Base-by-base conservation (phyloP, 164 flowering plant species). In the Vitis labrusca region DNA sequence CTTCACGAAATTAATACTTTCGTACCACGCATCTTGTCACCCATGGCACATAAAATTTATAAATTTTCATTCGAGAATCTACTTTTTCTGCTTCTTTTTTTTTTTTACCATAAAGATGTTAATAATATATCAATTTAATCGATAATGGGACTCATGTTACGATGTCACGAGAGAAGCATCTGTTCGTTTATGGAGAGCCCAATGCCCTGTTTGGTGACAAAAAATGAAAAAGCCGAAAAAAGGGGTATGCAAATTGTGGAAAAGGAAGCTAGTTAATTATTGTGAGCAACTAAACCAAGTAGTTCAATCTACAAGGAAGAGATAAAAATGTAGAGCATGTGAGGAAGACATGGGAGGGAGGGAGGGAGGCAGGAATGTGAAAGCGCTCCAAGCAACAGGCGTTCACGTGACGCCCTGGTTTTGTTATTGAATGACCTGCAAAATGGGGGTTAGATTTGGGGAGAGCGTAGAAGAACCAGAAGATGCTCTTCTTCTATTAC, bases 381-480 rank as follows among this genome's bases (percentile, higher is more conserved):
- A 68, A 63, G 48, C 50, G 64, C 11, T 10, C 7, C 27, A 44
- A 13, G 23, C 44, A 13, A 51, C 55, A 59, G 54, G 11, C n/a
- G 27, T 27, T 75, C 74, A 75, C 74, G 74, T 75, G 78, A 70
- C 78, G 17, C 9, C 2, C 8, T 2, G 8, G 23, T 47, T 15
- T 47, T 61, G 32, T 5, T 37, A 37, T 3, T 37, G 44, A 37
- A 37, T 37, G 6, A 37, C 5, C 44, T 37, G 44, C 44, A 3
- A 3, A 37, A 0, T 37, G 44, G 5, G 44, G 23, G 23, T 60
- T 60, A 11, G 3, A 60, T 10, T 3, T 29, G 9, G 29, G 10
- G 32, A 60, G 12, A 60, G 11, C 27, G 48, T 0, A 1, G 15
- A 7, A 9, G 49, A 30, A 7, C 8, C 29, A 30, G 47, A 44